Base-by-base conservation (phyloP, 225 moss, liverwort and hornwort species). In the Anthoceros angustus region DNA sequence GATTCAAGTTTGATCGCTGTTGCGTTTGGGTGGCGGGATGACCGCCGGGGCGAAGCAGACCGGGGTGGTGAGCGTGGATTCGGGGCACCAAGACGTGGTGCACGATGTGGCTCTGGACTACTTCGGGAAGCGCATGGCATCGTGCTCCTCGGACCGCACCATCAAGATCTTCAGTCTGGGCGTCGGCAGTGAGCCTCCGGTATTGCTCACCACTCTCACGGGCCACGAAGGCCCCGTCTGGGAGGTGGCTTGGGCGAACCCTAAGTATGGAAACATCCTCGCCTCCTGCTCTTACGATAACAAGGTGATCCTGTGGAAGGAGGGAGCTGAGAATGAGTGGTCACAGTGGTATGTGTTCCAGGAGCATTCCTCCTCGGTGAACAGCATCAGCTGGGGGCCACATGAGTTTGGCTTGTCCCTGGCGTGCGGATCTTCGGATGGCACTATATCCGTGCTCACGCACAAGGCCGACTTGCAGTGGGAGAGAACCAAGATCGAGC, bases 171-270 rank as follows among this genome's bases (percentile, higher is more conserved):
- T 92, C 62, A 72, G 81, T 5, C 46, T 88, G 6, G 60, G 74
- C 25, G 49, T 64, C 40, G 77, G 74, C 26, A 68, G 68, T 39
- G 86, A 89, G 5, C 74, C 63, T 18, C 80, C 83, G 8, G 26
- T 76, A 1, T 39, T 74, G 23, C 67, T 84, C 39, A 76, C 75
- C n/a, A 84, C 83, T 14, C 63, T 92, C 69, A 23, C 72, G 8
- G 88, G 80, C 2, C 92, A 92, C 38, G 88, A 92, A 15, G 92
- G 92, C n/a, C 92, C 92, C 10, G 92, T 88, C 40, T 92, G 86
- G 92, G 80, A 92, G 80, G 83, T 92, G 25, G 86, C 79, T 15
- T 93, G 92, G 92, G 89, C 86, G 67, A 83, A 88, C 67, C 86
- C 92, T 12, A 92, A 88, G 78, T 92, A 86, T 40, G 89, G 92